A percentile compares a stretch with the other conserved stretches of the same genome.
phyloP scores from a whole-genome alignment of 306 rosid genomes.

The Rubus parviflorus region DNA sequence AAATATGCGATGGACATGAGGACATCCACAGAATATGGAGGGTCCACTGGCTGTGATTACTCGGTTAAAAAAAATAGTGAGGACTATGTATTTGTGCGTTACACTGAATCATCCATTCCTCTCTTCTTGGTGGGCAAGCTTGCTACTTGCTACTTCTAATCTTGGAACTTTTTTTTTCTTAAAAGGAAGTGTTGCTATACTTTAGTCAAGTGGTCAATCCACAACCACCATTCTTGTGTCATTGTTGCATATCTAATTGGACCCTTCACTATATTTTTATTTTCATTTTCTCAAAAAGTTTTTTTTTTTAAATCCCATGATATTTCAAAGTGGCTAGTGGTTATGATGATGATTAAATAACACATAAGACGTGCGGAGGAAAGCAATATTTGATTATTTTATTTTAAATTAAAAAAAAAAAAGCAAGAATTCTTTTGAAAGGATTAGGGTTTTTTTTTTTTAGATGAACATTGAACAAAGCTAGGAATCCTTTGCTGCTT shows the following conservation, averaged over 20 bases:
- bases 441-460: not conserved
- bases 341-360: constrained; percentile 64
- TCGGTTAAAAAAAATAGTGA: not conserved
- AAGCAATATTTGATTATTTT: constrained; percentile 14
- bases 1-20: not conserved
- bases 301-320: not conserved
- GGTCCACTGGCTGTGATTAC: constrained; percentile 24
- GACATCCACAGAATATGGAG: constrained; percentile 30
- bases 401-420: not conserved
- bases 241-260: not conserved
- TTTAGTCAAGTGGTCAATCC: constrained; percentile 44
- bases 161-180: not conserved
- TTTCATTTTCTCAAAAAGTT: constrained; percentile 5
- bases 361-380: constrained; percentile 59
- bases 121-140: constrained; percentile 31
- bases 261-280: not conserved
- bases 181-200: not conserved
- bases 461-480: constrained; percentile 10
- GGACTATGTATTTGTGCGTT: constrained; percentile 31
- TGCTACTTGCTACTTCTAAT: constrained; percentile 13
- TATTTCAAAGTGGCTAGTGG: constrained; percentile 31
- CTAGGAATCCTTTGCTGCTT: constrained; percentile 35
- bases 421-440: not conserved
- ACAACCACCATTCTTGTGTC: constrained; percentile 39
- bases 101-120: constrained; percentile 23